phyloP scores from a whole-genome alignment of 2,329 filamentous ascomycete genomes.

The Scedosporium boydii region DNA sequence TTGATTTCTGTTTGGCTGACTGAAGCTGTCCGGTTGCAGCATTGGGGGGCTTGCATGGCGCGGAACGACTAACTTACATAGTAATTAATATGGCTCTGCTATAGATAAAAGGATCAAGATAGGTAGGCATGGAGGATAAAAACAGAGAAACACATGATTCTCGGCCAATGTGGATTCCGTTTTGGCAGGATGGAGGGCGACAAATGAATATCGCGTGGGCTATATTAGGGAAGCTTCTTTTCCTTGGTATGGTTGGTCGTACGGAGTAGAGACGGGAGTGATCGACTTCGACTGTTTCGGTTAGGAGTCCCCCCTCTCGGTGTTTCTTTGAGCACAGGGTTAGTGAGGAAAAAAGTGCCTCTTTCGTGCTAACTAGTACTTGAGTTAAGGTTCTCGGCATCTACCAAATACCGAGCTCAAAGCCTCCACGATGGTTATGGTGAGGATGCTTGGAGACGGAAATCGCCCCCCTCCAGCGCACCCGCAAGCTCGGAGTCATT shows the following conservation, averaged over 20 bases:
- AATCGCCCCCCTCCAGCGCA: too few species aligned
- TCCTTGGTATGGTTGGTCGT: background rate
- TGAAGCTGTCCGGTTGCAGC: too few species aligned
- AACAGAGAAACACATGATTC: slow-evolving; percentile 3
- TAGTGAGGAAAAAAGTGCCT: background rate
- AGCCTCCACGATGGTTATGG: background rate
- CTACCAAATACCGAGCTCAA: background rate
- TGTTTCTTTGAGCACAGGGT: background rate
- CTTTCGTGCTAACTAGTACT: background rate
- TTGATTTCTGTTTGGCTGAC: background rate
- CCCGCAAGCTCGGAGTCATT: background rate
- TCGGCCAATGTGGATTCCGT: slow-evolving; percentile 1
- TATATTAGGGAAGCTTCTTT: background rate
- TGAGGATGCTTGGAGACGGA: too few species aligned
- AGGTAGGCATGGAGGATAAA: background rate
- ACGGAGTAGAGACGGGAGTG: background rate
- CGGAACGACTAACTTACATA: too few species aligned
- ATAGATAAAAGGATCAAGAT: background rate
- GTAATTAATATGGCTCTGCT: background rate
- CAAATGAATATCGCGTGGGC: background rate
- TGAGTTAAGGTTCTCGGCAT: background rate
- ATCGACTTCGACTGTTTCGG: background rate
- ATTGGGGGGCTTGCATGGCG: too few species aligned
- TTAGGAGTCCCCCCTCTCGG: background rate
- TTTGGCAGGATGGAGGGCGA: background rate